Evolutionary conservation across 176 grass and related monocot genomes (phyloP).

Genomic region (Olyra latifolia): DNA sequence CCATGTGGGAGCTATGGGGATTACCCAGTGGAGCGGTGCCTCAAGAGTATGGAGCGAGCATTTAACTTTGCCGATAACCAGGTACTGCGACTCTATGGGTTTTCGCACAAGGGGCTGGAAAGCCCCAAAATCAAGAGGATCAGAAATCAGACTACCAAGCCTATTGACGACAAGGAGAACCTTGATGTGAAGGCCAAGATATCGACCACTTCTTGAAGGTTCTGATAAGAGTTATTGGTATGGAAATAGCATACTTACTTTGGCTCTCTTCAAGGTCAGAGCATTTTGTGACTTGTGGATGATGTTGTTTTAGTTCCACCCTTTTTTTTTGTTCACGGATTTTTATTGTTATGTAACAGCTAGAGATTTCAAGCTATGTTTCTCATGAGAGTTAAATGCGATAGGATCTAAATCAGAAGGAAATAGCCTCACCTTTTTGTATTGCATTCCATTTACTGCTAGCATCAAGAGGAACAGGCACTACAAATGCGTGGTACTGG

Average conservation of each 20-base stretch:
- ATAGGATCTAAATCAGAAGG: conserved; percentile 44
- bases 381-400: conserved; percentile 34
- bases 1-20: conserved; percentile 92
- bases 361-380: conserved; percentile 42
- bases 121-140: conserved; percentile 75
- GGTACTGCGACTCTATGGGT: conserved; percentile 78
- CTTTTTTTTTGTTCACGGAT: conserved; percentile 14
- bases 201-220: conserved; percentile 36
- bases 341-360: conserved; percentile 41
- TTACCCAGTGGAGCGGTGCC: conserved; percentile 80
- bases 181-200: conserved; percentile 70
- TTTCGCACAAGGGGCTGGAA: conserved; percentile 59
- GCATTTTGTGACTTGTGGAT: conserved; percentile 43
- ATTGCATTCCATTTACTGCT: conserved; percentile 9
- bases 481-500: background rate
- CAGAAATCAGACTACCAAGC: conserved; percentile 62
- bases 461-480: conserved; percentile 3
- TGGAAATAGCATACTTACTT: conserved; percentile 34
- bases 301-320: conserved; percentile 37
- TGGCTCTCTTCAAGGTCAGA: conserved; percentile 45
- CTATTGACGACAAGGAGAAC: conserved; percentile 63
- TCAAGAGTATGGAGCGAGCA: conserved; percentile 89
- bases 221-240: background rate
- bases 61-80: conserved; percentile 97
- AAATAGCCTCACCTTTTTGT: conserved; percentile 41